Conservation (phyloP, 2,329 filamentous ascomycete species). For the Parastagonospora nodorum region DNA sequence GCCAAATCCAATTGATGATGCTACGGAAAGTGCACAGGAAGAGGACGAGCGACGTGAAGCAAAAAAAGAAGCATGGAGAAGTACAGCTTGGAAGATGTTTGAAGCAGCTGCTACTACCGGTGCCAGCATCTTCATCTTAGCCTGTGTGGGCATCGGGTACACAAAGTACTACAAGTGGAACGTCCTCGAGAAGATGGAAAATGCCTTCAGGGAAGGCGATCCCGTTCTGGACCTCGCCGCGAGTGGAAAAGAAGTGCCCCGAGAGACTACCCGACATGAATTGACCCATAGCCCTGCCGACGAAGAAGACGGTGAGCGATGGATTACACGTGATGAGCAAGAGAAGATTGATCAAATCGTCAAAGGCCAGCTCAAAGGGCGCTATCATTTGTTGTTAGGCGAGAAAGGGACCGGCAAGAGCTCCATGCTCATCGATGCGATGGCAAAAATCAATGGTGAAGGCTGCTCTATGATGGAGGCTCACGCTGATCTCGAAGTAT, state of each 20-base stretch:
- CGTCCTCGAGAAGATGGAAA: slow-evolving; percentile 89
- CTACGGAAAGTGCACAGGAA: slow-evolving; percentile 29
- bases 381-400: slow-evolving; percentile 89
- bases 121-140: slow-evolving; percentile 56
- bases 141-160: slow-evolving; percentile 53
- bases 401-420: slow-evolving; percentile 98
- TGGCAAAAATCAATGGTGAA: slow-evolving; percentile 89
- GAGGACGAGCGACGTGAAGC: slow-evolving; percentile 22
- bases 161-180: slow-evolving; percentile 77
- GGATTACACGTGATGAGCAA: slow-evolving; percentile 87
- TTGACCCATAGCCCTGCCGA: slow-evolving; percentile 41
- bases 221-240: slow-evolving; percentile 75
- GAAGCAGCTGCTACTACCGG: slow-evolving; percentile 57
- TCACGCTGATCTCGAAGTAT: slow-evolving; percentile 92
- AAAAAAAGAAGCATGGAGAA: slow-evolving; percentile 37
- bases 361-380: slow-evolving; percentile 71
- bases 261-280: slow-evolving; percentile 24
- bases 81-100: slow-evolving; percentile 57
- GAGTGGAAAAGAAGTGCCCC: slow-evolving; percentile 40
- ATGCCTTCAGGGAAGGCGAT: slow-evolving; percentile 90
- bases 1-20: slow-evolving; percentile 47
- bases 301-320: slow-evolving; percentile 65
- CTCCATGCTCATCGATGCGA: slow-evolving; percentile 93
- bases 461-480: slow-evolving; percentile 95
- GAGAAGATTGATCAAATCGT: slow-evolving; percentile 81